Evolutionary conservation across 495 filamentous ascomycete species (phyloP).

Genomic region (Penicillium pulvis): DNA sequence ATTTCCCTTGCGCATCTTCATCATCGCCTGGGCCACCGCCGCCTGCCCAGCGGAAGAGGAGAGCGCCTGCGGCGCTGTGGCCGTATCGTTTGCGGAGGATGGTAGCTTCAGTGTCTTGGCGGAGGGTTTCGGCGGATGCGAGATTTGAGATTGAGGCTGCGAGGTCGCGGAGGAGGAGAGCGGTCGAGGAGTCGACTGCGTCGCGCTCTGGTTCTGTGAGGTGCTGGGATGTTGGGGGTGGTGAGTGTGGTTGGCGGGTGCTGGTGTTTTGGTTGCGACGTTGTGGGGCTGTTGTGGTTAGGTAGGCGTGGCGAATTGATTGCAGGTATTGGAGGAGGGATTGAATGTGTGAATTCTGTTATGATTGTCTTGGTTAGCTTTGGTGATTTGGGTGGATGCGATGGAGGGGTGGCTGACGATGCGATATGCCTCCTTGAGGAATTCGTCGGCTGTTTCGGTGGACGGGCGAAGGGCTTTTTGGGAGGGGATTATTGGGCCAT

Average conservation of each 20-base stretch:
- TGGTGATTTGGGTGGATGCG: neutral
- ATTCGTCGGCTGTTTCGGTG: conserved; percentile 70
- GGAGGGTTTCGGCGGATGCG: conserved; percentile 77
- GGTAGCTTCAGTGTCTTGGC: conserved; percentile 67
- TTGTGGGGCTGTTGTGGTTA: conserved; percentile 66
- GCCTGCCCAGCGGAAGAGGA: conserved; percentile 68
- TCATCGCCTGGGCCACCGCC: conserved; percentile 40
- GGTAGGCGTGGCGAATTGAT: conserved; percentile 85
- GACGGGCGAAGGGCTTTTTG: conserved; percentile 25
- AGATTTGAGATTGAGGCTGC: conserved; percentile 74
- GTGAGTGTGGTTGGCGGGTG: conserved; percentile 22
- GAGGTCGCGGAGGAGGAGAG: conserved; percentile 79
- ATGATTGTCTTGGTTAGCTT: conserved; percentile 12
- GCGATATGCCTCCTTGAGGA: conserved; percentile 91
- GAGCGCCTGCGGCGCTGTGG: conserved; percentile 27
- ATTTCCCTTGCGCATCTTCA: conserved; percentile 38
- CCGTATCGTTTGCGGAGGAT: conserved; percentile 71
- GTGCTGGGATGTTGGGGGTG: conserved; percentile 34
- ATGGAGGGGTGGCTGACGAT: conserved; percentile 62
- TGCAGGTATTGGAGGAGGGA: conserved; percentile 76
- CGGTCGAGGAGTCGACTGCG: conserved; percentile 80
- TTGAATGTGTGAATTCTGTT: conserved; percentile 80
- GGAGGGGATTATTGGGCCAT: conserved; percentile 10
- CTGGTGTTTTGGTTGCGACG: conserved; percentile 23
- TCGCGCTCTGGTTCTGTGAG: conserved; percentile 73